Evolutionary conservation across 495 filamentous ascomycete species (phyloP).

Genomic region (Lichenothelia convexa): DNA sequence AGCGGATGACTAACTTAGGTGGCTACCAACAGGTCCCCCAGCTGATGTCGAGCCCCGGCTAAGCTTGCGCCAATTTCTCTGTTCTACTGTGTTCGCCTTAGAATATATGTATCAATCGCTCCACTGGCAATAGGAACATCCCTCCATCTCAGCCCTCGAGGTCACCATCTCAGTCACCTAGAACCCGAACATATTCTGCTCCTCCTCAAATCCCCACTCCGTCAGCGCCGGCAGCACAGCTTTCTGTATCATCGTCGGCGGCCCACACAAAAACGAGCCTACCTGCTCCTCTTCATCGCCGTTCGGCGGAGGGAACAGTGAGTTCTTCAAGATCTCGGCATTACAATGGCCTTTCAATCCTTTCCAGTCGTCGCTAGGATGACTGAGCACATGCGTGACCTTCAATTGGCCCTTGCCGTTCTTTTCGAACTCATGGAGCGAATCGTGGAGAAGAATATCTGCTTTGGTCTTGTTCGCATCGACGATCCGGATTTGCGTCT

Average conservation of each 20-base stretch:
- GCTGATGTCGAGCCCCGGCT: too few species aligned
- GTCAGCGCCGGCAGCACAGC: constrained; percentile 18
- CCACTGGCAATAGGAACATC: too few species aligned
- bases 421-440: constrained; percentile 13
- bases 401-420: constrained; percentile 15
- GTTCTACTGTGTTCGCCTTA: too few species aligned
- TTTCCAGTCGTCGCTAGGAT: constrained; percentile 16
- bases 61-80: too few species aligned
- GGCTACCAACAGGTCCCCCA: too few species aligned
- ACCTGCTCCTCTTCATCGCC: constrained; percentile 8
- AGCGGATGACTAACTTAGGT: too few species aligned
- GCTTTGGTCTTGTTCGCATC: constrained; percentile 25
- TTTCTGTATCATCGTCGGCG: constrained; percentile 22
- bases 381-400: constrained; percentile 20
- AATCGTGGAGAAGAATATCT: constrained; percentile 20
- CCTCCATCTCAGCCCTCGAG: not conserved
- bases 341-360: constrained; percentile 18
- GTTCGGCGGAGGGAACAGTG: constrained; percentile 17
- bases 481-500: constrained; percentile 15
- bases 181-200: constrained; percentile 18
- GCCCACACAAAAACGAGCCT: constrained; percentile 21
- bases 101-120: too few species aligned
- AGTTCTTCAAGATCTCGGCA: constrained; percentile 14
- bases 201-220: constrained; percentile 11
- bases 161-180: constrained; percentile 1